Base-by-base conservation (phyloP, 2,329 filamentous ascomycete species). In the Fusarium oligoseptatum region DNA sequence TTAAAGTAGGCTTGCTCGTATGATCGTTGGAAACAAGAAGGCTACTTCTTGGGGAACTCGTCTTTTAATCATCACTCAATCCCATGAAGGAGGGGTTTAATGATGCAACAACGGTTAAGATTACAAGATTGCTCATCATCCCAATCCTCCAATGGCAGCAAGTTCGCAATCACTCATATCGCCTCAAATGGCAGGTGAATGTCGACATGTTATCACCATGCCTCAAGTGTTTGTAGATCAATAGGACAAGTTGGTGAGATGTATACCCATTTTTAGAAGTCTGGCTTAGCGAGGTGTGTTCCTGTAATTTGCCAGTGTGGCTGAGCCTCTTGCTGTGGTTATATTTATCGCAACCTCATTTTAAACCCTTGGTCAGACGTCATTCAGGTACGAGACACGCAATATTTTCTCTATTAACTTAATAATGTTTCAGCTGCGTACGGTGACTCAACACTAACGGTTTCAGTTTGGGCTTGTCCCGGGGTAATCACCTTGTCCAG, bases 261-360 rank as follows among this genome's bases (percentile, higher is more conserved):
- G 3, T 37, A 24, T 17, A 14, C 24, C 52, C 52, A 57, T 36
- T 36, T 57, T 57, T 57, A 37, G 52, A 57, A 22, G 29, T 9
- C 32, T n/a, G 14, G 52, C 32, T 36, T 57, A 57, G 52, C 52
- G 52, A 57, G 52, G 32, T 24, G 52, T 15, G n/a, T 36, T 24
- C 52, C 52, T 57, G 52, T 36, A 57, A 57, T 57, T 57, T 57
- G 32, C 32, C 29, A 36, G 12, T 36, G 52, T 57, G 52, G 52
- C 52, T 57, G 52, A 37, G 52, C 52, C 29, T 37, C 52, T 22
- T 32, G 12, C n/a, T 36, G 52, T 57, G 36, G 52, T 57, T 57
- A 57, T 57, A 57, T 57, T 57, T 57, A 37, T 57, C 52, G 15
- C 52, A 36, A 37, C 7, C 32, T 57, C 52, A 57, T 57, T 57